Base-by-base conservation (phyloP, 805 yeast genomes). In the Metschnikowia orientalis region DNA sequence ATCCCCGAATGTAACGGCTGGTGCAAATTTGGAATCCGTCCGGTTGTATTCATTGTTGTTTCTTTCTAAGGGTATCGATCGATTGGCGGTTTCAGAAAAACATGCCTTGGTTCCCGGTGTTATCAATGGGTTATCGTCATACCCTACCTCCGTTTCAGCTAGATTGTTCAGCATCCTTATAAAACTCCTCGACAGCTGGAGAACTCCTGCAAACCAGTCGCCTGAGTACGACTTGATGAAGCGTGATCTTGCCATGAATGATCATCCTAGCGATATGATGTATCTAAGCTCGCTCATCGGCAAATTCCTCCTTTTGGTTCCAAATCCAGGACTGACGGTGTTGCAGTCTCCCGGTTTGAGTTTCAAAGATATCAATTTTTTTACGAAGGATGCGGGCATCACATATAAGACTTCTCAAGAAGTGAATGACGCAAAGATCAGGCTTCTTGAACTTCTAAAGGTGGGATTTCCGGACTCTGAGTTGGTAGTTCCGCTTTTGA, bases 321-420 rank as follows among this genome's bases (percentile, higher is more conserved):
- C 88, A 1, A 50, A 35, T 21, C 27, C 49, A 0, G 26, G 42
- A 6, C 35, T 45, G 35, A 54, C 25, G 53, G 67, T 31, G 40
- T 56, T 34, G 34, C 52, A 38, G 47, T 68, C 76, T 37, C 87
- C 90, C 0, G 95, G 95, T 0, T 57, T 88, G 32, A 63, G 79
- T 9, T 53, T 65, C 0, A 51, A 51, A 0, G 87, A 81, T 25
- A 69, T 73, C 12, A 53, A 73, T 1, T 85, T 80, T 45, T 75
- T 86, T 45, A 80, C 86, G 0, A 69, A 67, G 34, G 74, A 74
- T 41, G 86, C 90, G 2, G 90, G 89, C 17, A 73, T 78, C 1
- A 54, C 72, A 0, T 78, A 73, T 48, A 73, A 73, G 33, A 38
- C 61, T 1, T 59, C 63, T 5, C 67, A 66, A 0, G 75, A 71